These are phyloP conservation scores for Euphrasia arctica DNA, from an alignment of 305 asterid species.

Conservation along the genomic window DNA sequence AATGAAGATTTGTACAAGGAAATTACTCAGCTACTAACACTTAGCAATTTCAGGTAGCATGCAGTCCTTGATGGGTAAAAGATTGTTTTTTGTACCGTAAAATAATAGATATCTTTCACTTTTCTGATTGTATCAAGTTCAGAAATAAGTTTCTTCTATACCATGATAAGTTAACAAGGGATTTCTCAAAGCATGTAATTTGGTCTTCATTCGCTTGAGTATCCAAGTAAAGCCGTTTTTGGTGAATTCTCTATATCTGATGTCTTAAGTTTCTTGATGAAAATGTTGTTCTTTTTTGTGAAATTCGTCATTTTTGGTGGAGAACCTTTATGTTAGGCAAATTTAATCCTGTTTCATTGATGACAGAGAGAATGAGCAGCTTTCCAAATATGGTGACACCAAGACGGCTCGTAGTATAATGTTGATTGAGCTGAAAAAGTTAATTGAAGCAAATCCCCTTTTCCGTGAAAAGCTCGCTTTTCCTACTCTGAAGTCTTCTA, in stretches of 20 bases:
- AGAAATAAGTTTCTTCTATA: too few species aligned
- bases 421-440: conserved; percentile 78
- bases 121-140: not conserved
- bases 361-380: conserved; percentile 89
- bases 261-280: too few species aligned
- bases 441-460: conserved; percentile 86
- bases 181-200: too few species aligned
- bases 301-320: conserved; percentile 4
- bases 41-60: conserved; percentile 69
- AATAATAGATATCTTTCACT: not conserved
- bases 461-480: conserved; percentile 84
- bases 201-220: too few species aligned
- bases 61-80: conserved; percentile 16
- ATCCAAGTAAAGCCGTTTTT: too few species aligned
- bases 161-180: too few species aligned
- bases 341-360: conserved; percentile 21
- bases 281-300: not conserved
- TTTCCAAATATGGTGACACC: conserved; percentile 88
- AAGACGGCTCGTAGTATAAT: conserved; percentile 87
- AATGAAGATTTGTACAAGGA: conserved; percentile 79
- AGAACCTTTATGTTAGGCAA: conserved; percentile 1
- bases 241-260: too few species aligned
- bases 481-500: conserved; percentile 72
- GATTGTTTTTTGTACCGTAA: not conserved
- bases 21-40: conserved; percentile 76